Conservation (phyloP, 306 rosid species). For the Alnus rubra region DNA sequence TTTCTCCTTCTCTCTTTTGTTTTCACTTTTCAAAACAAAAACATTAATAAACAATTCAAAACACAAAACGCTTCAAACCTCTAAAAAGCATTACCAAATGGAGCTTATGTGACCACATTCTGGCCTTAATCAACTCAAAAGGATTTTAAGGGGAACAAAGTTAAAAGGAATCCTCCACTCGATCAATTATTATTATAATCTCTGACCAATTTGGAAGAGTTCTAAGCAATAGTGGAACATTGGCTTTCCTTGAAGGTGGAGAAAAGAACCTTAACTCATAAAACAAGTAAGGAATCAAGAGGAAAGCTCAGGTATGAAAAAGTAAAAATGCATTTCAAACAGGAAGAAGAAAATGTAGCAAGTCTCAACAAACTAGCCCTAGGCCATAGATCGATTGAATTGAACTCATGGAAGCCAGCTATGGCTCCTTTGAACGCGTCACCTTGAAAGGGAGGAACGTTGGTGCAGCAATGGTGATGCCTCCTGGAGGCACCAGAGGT, state of each 20-base stretch:
- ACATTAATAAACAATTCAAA: too few relatives aligned
- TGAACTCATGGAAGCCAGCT: background rate
- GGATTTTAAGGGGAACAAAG: background rate
- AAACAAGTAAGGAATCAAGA: constrained; percentile 35
- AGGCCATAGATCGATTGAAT: background rate
- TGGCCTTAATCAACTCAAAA: background rate
- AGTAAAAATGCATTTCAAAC: background rate
- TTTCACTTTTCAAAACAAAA: too few relatives aligned
- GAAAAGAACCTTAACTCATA: constrained; percentile 17
- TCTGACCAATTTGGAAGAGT: too few relatives aligned
- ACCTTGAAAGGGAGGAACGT: constrained; percentile 35
- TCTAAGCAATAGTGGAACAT: background rate
- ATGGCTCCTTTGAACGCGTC: constrained; percentile 18
- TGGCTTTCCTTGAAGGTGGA: constrained; percentile 9
- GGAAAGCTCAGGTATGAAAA: background rate
- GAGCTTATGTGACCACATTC: background rate
- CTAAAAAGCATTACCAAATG: too few relatives aligned
- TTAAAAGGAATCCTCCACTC: too few relatives aligned
- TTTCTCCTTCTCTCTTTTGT: too few relatives aligned
- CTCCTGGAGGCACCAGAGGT: background rate
- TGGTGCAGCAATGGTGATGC: constrained; percentile 42
- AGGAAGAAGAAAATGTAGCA: background rate
- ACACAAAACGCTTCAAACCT: too few relatives aligned
- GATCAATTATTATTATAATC: background rate
- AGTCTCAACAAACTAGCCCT: background rate